Conservation (phyloP, 331 rosid genomes). For the Rhamnella rubrinervis region DNA sequence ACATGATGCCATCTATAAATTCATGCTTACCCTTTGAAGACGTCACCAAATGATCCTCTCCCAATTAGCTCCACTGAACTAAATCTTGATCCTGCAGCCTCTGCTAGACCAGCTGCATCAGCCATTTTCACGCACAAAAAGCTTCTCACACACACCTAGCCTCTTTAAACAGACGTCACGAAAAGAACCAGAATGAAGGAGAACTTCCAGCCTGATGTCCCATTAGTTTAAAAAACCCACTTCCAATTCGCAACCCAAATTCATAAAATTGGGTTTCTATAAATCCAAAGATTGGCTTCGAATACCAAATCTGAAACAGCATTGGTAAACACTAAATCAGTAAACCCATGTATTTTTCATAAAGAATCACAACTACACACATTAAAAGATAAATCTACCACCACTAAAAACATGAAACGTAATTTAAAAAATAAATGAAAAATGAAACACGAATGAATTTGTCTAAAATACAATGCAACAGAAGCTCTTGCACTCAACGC, state of each 20-base stretch:
- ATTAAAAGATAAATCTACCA: conserved; percentile 27
- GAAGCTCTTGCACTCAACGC: conserved; percentile 60
- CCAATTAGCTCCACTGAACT: conserved; percentile 87
- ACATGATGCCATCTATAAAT: conserved; percentile 14
- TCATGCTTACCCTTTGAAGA: conserved; percentile 79
- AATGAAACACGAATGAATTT: not conserved
- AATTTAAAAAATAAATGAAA: conserved; percentile 2
- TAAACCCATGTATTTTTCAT: conserved; percentile 12
- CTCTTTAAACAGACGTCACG: conserved; percentile 34
- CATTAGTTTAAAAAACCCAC: conserved; percentile 31
- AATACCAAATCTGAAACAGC: conserved; percentile 37
- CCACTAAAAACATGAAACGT: conserved; percentile 15
- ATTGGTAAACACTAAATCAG: conserved; percentile 25
- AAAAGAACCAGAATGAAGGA: conserved; percentile 25
- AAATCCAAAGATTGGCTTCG: conserved; percentile 27
- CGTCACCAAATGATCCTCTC: conserved; percentile 94
- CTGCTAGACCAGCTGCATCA: conserved; percentile 67
- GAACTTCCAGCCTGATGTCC: conserved; percentile 22
- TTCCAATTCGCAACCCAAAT: conserved; percentile 31
- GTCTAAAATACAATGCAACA: conserved; percentile 36
- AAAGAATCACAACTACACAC: conserved; percentile 12
- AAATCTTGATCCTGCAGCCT: conserved; percentile 88
- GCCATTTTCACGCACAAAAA: conserved; percentile 52
- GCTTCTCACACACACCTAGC: conserved; percentile 32
- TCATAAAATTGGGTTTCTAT: conserved; percentile 10